Base-by-base conservation (phyloP, 2,329 filamentous ascomycete species). In the Elsinoe arachidis region DNA sequence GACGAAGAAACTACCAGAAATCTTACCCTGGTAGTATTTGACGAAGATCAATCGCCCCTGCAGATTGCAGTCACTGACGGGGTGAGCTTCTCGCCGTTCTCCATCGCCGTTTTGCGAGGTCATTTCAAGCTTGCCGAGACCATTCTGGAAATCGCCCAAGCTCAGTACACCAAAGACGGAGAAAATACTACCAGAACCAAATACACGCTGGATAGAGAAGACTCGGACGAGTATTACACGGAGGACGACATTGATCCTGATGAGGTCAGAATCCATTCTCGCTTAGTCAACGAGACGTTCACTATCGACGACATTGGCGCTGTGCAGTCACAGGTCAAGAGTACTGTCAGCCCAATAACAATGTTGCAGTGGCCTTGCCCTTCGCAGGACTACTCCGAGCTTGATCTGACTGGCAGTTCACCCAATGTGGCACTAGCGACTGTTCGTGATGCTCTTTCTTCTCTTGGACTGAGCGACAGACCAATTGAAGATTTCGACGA, bases 291-390 rank as follows among this genome's bases (percentile, higher is more conserved):
- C 62, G 80, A 85, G 11, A 76, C 79, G 35, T 88, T 87, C 67
- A 93, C 88, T 0, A 80, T 92, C 55, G 86, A 93, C 14, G 83
- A 89, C 63, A 78, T 93, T 58, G 86, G 86, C 0, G 80, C 88
- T 61, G 76, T 87, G 3, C 81, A 81, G 0, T 84, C 80, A 65
- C 78, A 85, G 57, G 85, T 90, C 59, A 84, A 87, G 66, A 87
- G 86, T 58, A 71, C 75, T 14, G 71, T 78, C 7, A 77, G 76
- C 35, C 84, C 88, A 1, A 66, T 80, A 1, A 61, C 69, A 0
- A 68, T 87, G 57, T 68, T 90, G 4, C 62, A 66, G 3, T 75
- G 70, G 68, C 1, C 1, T 1, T 74, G 70, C 14, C 65, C 69
- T 6, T 69, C 69, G 1, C 72, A 75, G 56, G 59, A 61, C 11